phyloP scores from a whole-genome alignment of 768 basidiomycete genomes.

The Leccinellum luteum region DNA sequence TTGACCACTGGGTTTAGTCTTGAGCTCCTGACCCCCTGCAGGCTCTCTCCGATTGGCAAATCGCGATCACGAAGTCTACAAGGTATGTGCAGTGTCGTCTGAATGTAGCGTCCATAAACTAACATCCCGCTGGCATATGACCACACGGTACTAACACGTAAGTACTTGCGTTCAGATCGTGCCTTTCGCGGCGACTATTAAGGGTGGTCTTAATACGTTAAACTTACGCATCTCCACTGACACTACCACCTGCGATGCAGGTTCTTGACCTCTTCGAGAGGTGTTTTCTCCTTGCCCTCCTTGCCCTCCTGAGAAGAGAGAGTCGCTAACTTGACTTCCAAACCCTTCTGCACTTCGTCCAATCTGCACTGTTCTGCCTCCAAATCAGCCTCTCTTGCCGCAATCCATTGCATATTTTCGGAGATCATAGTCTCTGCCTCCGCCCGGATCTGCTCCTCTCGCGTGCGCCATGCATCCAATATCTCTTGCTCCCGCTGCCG shows the following conservation, averaged over 20 bases:
- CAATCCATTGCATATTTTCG: constrained; percentile 46
- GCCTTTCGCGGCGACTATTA: too few species aligned
- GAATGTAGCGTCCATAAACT: too few species aligned
- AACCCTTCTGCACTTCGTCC: constrained; percentile 42
- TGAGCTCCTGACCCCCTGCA: too few species aligned
- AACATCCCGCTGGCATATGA: too few species aligned
- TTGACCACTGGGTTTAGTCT: too few species aligned
- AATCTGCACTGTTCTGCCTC: constrained; percentile 49
- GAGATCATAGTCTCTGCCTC: constrained; percentile 46
- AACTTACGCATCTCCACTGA: too few species aligned
- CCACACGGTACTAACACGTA: too few species aligned
- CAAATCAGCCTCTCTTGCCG: constrained; percentile 53
- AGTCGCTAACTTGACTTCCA: constrained; percentile 50
- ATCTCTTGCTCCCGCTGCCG: constrained; percentile 61
- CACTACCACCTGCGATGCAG: constrained; percentile 27
- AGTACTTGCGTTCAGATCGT: too few species aligned
- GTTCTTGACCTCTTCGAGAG: constrained; percentile 77
- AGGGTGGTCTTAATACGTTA: too few species aligned
- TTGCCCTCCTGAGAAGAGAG: constrained; percentile 37
- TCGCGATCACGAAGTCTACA: too few species aligned
- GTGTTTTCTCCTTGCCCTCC: constrained; percentile 51
- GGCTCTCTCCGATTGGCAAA: too few species aligned
- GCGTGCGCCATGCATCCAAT: constrained; percentile 51
- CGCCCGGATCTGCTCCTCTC: constrained; percentile 49
- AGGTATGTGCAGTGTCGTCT: too few species aligned